phyloP scores from a whole-genome alignment of 1,139 yeast species.

The Debaryomyces fabryi region DNA sequence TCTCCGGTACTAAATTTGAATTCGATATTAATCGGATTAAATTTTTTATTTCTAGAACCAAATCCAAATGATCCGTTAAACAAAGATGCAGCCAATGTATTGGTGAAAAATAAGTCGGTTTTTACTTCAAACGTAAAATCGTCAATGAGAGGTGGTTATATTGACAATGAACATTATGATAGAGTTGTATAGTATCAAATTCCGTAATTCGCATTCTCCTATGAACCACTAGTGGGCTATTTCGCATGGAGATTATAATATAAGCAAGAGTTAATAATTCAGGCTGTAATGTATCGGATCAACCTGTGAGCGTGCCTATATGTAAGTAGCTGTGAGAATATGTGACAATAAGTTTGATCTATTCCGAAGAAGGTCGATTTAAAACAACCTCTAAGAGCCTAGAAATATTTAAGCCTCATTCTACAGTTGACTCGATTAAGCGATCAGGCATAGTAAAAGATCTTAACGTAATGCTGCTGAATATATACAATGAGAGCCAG shows the following conservation, averaged over 20 bases:
- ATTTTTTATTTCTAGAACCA: constrained; percentile 86
- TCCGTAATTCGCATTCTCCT: constrained; percentile 2
- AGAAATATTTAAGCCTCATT: background rate
- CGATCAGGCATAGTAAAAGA: background rate
- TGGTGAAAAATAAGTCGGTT: constrained; percentile 56
- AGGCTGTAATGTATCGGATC: background rate
- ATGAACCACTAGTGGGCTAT: background rate
- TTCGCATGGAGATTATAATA: background rate
- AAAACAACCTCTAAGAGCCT: background rate
- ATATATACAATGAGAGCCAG: background rate
- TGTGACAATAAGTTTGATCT: background rate
- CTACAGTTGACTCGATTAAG: background rate
- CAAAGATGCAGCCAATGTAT: constrained; percentile 80
- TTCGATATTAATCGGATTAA: constrained; percentile 80
- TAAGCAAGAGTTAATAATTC: background rate
- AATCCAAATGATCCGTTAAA: constrained; percentile 92
- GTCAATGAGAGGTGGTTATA: constrained; percentile 73
- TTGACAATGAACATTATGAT: constrained; percentile 66
- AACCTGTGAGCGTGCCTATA: background rate
- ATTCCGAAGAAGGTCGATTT: background rate
- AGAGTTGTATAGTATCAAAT: constrained; percentile 38
- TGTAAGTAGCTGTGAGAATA: background rate
- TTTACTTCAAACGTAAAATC: constrained; percentile 62
- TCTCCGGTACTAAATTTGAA: constrained; percentile 87
- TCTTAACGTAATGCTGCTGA: background rate